Conservation (phyloP, 495 filamentous ascomycete species). For the Penicillium samsonianum region DNA sequence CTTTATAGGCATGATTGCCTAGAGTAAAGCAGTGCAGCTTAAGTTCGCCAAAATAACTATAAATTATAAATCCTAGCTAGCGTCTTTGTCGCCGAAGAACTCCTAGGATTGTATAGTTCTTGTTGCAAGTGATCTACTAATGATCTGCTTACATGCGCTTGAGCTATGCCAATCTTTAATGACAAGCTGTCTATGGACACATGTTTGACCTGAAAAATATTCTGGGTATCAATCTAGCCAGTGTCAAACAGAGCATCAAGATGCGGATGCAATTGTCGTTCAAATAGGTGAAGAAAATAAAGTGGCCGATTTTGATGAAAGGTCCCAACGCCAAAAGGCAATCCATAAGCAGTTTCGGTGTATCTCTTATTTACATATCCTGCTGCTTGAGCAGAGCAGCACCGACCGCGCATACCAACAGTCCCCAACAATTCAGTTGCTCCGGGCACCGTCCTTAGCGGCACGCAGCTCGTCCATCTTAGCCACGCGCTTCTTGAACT, state of each 20-base stretch:
- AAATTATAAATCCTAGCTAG: not conserved
- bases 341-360: conserved; percentile 45
- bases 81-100: not conserved
- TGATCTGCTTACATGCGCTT: not conserved
- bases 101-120: not conserved
- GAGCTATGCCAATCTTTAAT: not conserved
- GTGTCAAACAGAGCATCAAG: not conserved
- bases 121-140: not conserved
- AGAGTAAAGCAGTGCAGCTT: not conserved
- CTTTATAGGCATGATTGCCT: not conserved
- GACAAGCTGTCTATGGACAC: not conserved
- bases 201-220: not conserved
- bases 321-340: conserved; percentile 41
- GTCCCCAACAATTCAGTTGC: conserved; percentile 63
- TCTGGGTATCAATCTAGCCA: not conserved
- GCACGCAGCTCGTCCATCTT: conserved; percentile 97
- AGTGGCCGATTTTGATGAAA: conserved; percentile 15
- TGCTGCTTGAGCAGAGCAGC: conserved; percentile 34
- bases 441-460: conserved; percentile 81
- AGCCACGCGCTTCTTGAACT: conserved; percentile 96
- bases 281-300: not conserved
- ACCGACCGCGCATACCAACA: conserved; percentile 20
- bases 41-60: not conserved
- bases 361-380: conserved; percentile 51
- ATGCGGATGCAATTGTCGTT: not conserved